Base-by-base conservation (phyloP, 1,284 basidiomycete genomes). In the Irpex lacteus region DNA sequence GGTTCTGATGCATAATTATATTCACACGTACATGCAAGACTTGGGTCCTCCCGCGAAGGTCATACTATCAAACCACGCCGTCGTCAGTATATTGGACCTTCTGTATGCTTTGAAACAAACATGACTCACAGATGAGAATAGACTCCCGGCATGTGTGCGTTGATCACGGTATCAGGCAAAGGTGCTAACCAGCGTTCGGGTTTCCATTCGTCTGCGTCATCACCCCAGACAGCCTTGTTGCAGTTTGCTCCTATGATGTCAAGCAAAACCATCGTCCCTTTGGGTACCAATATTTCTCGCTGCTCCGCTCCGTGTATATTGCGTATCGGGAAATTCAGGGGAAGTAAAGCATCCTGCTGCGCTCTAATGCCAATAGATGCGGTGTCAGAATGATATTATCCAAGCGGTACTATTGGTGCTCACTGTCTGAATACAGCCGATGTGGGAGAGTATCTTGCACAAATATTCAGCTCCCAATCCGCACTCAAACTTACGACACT, bases 121-220 rank as follows among this genome's bases (percentile, higher is more conserved):
- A 11, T 7, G 36, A 65, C 68, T 61, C 19, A 67, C 68, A 67
- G 55, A 36, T 66, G 59, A 9, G 64, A 44, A 38, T 64, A 69
- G 7, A 69, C 63, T n/a, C 68, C 66, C 18, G 66, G 66, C 18
- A 69, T 49, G 6, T 60, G 47, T 13, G 66, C 66, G 4, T 64
- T 56, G 9, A 36, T 47, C 19, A 67, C 59, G 5, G 64, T 34
- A 8, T 61, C 54, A 8, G 66, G 64, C 8, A 64, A 54, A 34
- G 66, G 59, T 13, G 63, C 57, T 3, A 71, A 61, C 69, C 70
- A 70, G 3, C 70, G 65, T 44, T 71, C 68, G 3, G 69, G 69
- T 81, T 72, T 81, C 74, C 82, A 86, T 60, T 84, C 78, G 15
- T 65, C 65, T 3, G 82, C 78, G 70, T 86, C 84, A 38, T 80